Conservation (phyloP, 345 rosid species). For the Eutrema yunnanense region DNA sequence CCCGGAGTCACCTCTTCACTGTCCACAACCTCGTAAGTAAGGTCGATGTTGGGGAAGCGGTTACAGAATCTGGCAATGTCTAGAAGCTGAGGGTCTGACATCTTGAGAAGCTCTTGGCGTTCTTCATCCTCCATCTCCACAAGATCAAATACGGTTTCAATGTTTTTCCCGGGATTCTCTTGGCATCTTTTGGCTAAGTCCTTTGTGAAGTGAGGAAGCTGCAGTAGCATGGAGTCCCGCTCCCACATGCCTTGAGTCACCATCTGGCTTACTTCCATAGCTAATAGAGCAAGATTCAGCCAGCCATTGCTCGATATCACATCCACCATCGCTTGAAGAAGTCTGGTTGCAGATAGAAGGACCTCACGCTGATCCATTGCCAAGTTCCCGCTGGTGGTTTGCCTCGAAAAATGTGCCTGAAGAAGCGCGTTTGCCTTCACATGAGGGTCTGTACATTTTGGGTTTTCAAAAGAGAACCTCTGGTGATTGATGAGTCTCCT, state of each 20-base stretch:
- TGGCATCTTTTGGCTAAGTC: slow-evolving; percentile 75
- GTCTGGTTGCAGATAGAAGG: slow-evolving; percentile 61
- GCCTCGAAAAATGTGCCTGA: slow-evolving; percentile 94
- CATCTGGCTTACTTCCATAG: slow-evolving; percentile 95
- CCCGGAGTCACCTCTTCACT: slow-evolving; percentile 50
- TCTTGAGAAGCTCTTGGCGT: slow-evolving; percentile 68
- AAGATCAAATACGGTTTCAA: slow-evolving; percentile 78
- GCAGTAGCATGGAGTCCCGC: slow-evolving; percentile 83
- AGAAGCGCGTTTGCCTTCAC: slow-evolving; percentile 88
- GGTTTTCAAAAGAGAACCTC: slow-evolving; percentile 84
- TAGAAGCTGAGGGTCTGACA: slow-evolving; percentile 55
- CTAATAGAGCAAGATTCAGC: slow-evolving; percentile 84
- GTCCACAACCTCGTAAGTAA: slow-evolving; percentile 58
- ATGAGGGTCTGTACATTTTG: slow-evolving; percentile 69
- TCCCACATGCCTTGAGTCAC: slow-evolving; percentile 98
- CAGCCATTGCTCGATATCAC: slow-evolving; percentile 89
- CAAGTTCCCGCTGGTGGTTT: slow-evolving; percentile 59
- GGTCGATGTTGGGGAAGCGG: slow-evolving; percentile 76
- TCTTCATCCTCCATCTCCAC: slow-evolving; percentile 91
- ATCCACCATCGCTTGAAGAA: slow-evolving; percentile 89
- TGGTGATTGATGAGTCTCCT: slow-evolving; percentile 78
- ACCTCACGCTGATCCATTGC: slow-evolving; percentile 80
- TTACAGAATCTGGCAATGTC: slow-evolving; percentile 87
- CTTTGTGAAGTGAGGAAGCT: slow-evolving; percentile 88
- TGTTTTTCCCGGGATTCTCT: slow-evolving; percentile 70